Conservation (phyloP, 2,329 filamentous ascomycete species). For the Cladosporium velox region DNA sequence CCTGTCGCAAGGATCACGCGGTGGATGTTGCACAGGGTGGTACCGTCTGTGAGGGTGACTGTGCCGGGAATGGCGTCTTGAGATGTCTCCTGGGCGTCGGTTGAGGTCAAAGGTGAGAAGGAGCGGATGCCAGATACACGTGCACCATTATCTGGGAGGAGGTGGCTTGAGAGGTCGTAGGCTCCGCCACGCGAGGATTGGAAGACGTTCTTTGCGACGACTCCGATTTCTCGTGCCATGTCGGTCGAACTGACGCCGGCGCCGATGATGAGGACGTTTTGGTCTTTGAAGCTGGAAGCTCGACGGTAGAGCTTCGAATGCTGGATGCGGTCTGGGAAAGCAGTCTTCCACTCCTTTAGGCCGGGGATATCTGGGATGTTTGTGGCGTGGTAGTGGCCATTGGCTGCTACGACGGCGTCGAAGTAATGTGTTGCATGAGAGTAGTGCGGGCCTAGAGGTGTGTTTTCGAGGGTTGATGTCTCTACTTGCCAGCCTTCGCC, state of each 20-base stretch:
- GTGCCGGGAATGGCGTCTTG: conserved; percentile 48
- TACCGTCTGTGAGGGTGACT: conserved; percentile 57
- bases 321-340: conserved; percentile 48
- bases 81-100: not conserved
- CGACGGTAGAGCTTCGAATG: conserved; percentile 57
- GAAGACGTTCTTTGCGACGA: conserved; percentile 48
- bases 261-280: conserved; percentile 59
- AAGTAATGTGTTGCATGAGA: conserved; percentile 39
- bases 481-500: conserved; percentile 54
- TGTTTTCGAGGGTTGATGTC: conserved; percentile 47
- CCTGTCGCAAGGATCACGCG: conserved; percentile 67
- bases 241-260: conserved; percentile 58
- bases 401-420: conserved; percentile 56
- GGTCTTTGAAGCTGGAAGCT: conserved; percentile 53
- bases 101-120: conserved; percentile 41
- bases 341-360: conserved; percentile 48
- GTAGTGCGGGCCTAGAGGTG: conserved; percentile 2
- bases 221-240: conserved; percentile 55
- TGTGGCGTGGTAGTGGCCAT: conserved; percentile 57
- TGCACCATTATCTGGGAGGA: conserved; percentile 57
- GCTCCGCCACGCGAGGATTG: conserved; percentile 62
- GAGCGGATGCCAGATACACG: conserved; percentile 55
- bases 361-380: conserved; percentile 54
- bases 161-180: conserved; percentile 58
- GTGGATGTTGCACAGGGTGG: conserved; percentile 58